Conservation (phyloP, 495 filamentous ascomycete genomes). For the Xylaria cubensis region DNA sequence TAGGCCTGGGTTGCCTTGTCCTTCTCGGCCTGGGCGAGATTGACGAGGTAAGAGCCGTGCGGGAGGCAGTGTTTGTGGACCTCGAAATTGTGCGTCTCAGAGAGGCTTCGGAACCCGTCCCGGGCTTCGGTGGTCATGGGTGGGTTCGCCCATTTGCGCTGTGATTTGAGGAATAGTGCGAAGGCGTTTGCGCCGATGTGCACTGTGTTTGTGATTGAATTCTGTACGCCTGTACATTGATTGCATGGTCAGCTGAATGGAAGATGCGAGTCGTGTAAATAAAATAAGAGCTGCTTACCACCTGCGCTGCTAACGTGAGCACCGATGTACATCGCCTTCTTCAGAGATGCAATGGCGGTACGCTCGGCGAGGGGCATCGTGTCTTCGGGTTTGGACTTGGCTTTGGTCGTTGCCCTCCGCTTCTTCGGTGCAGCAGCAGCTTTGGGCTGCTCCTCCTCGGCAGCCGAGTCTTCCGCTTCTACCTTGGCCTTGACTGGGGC, state of each 20-base stretch:
- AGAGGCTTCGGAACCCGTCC: conserved; percentile 70
- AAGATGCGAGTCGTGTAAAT: neutral
- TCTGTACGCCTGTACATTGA: conserved; percentile 70
- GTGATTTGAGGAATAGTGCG: conserved; percentile 93
- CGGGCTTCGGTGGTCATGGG: conserved; percentile 70
- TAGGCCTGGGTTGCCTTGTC: conserved; percentile 88
- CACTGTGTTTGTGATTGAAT: conserved; percentile 78
- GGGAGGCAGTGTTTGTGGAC: conserved; percentile 75
- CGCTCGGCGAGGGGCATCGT: conserved; percentile 71
- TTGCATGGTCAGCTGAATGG: neutral
- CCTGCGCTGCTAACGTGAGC: conserved; percentile 91
- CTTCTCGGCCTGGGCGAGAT: conserved; percentile 83
- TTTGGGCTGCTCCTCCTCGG: conserved; percentile 45
- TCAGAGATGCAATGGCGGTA: conserved; percentile 65
- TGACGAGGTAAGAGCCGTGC: conserved; percentile 95
- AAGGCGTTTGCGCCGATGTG: conserved; percentile 91
- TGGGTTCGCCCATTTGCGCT: conserved; percentile 93
- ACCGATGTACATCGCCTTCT: conserved; percentile 78
- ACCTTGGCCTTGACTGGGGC: conserved; percentile 33
- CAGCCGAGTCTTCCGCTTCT: conserved; percentile 33
- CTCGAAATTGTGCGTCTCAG: conserved; percentile 75
- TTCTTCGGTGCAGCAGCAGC: conserved; percentile 46
- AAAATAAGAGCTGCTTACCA: conserved; percentile 56
- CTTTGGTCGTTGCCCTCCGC: conserved; percentile 43
- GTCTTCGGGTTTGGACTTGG: conserved; percentile 52